Conservation (phyloP, 345 rosid genomes). For the Pistacia atlantica region DNA sequence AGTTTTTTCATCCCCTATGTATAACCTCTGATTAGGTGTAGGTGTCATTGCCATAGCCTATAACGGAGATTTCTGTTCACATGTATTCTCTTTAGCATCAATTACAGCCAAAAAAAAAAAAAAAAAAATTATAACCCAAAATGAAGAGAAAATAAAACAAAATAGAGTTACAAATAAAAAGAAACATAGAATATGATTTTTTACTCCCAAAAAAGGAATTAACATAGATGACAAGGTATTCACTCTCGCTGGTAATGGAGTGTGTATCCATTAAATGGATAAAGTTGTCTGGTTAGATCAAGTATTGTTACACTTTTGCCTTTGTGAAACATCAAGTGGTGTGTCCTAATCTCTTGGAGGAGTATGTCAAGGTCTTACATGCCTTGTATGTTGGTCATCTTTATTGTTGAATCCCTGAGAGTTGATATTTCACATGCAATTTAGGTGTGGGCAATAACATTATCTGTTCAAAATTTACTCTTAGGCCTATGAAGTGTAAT, state of each 20-base stretch:
- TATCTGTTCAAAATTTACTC: not conserved
- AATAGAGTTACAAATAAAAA: no score
- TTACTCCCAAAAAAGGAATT: not conserved
- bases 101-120: no score
- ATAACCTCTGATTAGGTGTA: not conserved
- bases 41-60: not conserved
- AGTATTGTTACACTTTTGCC: not conserved
- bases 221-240: no score
- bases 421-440: not conserved
- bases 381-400: not conserved
- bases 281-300: not conserved
- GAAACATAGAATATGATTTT: not conserved
- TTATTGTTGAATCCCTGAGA: not conserved
- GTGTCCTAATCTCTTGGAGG: not conserved
- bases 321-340: not conserved
- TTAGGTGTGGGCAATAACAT: not conserved
- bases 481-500: not conserved
- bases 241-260: not conserved
- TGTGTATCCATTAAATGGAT: not conserved
- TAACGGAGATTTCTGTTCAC: not conserved
- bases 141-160: no score
- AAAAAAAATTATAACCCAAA: no score
- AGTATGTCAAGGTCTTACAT: not conserved
- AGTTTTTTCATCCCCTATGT: not conserved
- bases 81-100: not conserved